Evolutionary conservation across 192 early-diverging fungal genomes (phyloP), one percentile per base, ranked within the genome.

Genomic region (Dissophora ornata): DNA sequence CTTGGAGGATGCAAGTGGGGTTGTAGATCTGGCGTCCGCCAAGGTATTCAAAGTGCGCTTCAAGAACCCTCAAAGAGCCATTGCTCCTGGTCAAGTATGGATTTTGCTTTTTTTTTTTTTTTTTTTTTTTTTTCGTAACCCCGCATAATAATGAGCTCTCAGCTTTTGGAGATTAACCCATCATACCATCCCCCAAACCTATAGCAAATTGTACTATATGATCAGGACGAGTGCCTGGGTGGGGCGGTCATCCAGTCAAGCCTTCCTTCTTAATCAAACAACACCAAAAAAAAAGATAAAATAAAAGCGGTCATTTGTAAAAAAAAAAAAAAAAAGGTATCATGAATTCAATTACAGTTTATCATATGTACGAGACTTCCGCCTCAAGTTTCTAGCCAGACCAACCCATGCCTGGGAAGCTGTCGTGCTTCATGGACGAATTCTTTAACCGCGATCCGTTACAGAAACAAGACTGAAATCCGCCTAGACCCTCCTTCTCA

Each of bases 211-310:
- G 84, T 83, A 1, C 46, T 91, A 7, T 94, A 92, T 63, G 66
- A 81, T 16, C 81, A 83, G 22, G 87, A 88, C 28, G 59, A 77
- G 15, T 92, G 91, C 50, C 74, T 91, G 2, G 91, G 92, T n/a
- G 89, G 88, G 15, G 91, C 84, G 1, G 78, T 80, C 30, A 86
- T 89, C 21, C 47, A 69, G 28, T 70, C 60, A 10, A 47, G 69
- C 12, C 56, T 79, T 54, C 57, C 62, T 8, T 34, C 22, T 28
- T 24, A 26, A 50, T 48, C n/a, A n/a, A n/a, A n/a, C n/a, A n/a
- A n/a, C n/a, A n/a, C n/a, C n/a, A n/a, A n/a, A n/a, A n/a, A n/a
- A n/a, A n/a, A n/a, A n/a, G n/a, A n/a, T n/a, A n/a, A n/a, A n/a
- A n/a, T n/a, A n/a, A n/a, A n/a, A n/a, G n/a, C n/a, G n/a, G n/a